Base-by-base conservation (phyloP, 78 protist genomes). In the Chrysochromulina parva region DNA sequence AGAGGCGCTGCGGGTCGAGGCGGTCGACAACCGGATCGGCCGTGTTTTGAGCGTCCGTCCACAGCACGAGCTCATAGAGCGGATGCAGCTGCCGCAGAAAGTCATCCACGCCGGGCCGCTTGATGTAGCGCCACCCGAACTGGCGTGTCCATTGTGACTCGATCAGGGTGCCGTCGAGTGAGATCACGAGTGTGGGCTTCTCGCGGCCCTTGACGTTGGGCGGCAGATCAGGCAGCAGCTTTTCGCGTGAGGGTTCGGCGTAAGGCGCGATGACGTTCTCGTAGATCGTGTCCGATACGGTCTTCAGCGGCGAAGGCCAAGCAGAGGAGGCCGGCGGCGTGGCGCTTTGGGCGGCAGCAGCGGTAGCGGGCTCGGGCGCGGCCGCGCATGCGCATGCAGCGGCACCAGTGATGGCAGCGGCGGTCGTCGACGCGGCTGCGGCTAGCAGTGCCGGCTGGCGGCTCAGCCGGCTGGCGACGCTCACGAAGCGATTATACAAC, bases 91-190 rank as follows among this genome's bases (percentile, higher is more conserved):
- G 0, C 24, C 16, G n/a, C 62, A 78, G 47, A 17, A 78, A 78
- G 19, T 3, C 86, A 19, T 78, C 86, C 47, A 53, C 38, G 6
- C 86, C 86, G 3, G 86, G 86, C n/a, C 86, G 86, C 60, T 78
- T 78, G 20, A 53, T 47, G 86, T 53, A 78, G 48, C 86, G 86
- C 86, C 86, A 78, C 6, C 86, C 86, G 47, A 53, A 38, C 60
- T 78, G 86, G 50, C 86, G 60, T 11, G 3, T 13, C 28, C 22
- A 78, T 24, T 7, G 0, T 4, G 62, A 52, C 57, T 78, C 57
- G 62, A 78, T 53, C 19, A 78, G 58, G 13, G 7, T 1, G 62
- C 59, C 86, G 60, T 78, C 86, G 47, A 78, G 86, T 16, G 50
- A 1, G 60, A 78, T 1, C 24, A 78, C 86, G 50, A 78, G 60